Conservation (phyloP, 1,139 yeast species). For the Protomyces macrosporus region DNA sequence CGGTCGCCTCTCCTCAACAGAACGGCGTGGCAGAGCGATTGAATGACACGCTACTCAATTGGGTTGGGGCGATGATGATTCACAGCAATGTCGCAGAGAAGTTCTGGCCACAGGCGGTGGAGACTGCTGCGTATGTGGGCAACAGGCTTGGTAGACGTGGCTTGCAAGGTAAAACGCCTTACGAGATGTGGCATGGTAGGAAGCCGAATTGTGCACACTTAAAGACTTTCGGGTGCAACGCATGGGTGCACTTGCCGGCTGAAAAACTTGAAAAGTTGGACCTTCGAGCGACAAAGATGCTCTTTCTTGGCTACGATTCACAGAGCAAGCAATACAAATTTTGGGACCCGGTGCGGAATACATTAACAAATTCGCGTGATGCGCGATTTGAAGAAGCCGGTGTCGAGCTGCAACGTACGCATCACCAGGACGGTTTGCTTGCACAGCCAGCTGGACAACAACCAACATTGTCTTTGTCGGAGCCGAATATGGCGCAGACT, state of each 20-base stretch:
- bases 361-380: too few species aligned
- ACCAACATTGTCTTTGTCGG: too few species aligned
- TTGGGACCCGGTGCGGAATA: too few species aligned
- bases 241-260: background rate
- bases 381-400: too few species aligned
- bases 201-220: background rate
- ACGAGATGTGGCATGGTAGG: background rate
- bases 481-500: too few species aligned
- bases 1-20: constrained; percentile 21
- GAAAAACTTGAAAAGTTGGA: background rate
- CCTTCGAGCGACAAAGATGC: background rate
- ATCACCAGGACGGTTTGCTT: too few species aligned
- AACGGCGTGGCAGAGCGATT: constrained; percentile 27
- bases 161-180: background rate
- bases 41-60: constrained; percentile 14
- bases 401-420: too few species aligned
- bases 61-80: background rate
- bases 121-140: background rate
- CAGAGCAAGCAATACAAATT: too few species aligned
- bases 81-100: too few species aligned
- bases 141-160: background rate
- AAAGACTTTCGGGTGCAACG: background rate
- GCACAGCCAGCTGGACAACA: too few species aligned
- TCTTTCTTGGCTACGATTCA: background rate
- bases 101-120: background rate